phyloP scores from a whole-genome alignment of 768 basidiomycete genomes.

The Phylloporus sp. region DNA sequence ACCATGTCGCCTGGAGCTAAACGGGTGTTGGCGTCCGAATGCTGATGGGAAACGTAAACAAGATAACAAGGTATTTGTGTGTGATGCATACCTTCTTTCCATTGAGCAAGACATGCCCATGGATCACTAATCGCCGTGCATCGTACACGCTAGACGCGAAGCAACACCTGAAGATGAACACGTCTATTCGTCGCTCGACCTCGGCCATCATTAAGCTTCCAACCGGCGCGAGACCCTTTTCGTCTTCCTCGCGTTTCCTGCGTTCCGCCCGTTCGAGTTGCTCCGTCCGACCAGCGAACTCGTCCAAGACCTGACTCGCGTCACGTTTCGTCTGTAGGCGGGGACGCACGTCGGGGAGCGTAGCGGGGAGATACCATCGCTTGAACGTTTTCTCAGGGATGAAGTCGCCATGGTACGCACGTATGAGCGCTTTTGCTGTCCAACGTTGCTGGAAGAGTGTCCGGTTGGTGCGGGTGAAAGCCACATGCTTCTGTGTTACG shows the following conservation, averaged over 20 bases:
- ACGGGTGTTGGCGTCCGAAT: constrained; percentile 78
- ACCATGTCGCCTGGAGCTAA: constrained; percentile 94
- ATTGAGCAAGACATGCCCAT: constrained; percentile 84
- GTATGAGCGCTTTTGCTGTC: constrained; percentile 77
- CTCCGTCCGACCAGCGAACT: constrained; percentile 53
- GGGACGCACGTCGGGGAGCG: constrained; percentile 80
- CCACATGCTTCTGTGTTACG: constrained; percentile 39
- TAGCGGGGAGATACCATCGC: constrained; percentile 87
- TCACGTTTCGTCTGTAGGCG: constrained; percentile 34
- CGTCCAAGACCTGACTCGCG: constrained; percentile 43
- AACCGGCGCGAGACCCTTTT: constrained; percentile 76
- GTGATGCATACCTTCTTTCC: constrained; percentile 68
- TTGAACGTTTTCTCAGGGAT: constrained; percentile 93
- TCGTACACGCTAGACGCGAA: constrained; percentile 87
- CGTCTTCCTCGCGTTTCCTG: constrained; percentile 48
- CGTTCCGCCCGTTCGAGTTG: constrained; percentile 38
- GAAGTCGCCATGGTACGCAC: constrained; percentile 94
- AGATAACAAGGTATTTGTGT: not conserved
- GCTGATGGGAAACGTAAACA: constrained; percentile 39
- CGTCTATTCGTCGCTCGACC: constrained; percentile 92
- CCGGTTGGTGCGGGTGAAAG: constrained; percentile 51
- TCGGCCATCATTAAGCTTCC: constrained; percentile 94
- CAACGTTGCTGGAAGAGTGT: constrained; percentile 91
- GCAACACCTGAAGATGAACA: constrained; percentile 85
- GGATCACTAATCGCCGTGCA: constrained; percentile 79